A percentile compares a stretch with the other conserved stretches of the same genome.
These are phyloP conservation scores for Neofusicoccum laricinum DNA, from an alignment of 2,329 filamentous ascomycete species.

Conservation along the genomic window DNA sequence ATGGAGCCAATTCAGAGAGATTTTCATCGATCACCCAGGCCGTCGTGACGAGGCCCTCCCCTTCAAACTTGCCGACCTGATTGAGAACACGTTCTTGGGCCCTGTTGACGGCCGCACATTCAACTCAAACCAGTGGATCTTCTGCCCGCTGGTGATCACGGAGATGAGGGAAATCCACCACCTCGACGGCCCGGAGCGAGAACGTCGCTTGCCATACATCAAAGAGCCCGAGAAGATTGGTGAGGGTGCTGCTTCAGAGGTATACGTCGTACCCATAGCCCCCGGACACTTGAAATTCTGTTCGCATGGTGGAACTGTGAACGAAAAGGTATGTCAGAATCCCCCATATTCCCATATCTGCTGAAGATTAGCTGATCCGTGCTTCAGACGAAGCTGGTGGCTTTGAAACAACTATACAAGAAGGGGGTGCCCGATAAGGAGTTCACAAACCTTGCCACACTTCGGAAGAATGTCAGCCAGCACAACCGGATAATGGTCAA, in stretches of 20 bases:
- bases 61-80: not conserved
- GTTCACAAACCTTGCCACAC: slow-evolving; percentile 5
- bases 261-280: not conserved
- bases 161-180: not conserved
- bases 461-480: not conserved
- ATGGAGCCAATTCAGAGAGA: slow-evolving; percentile 8
- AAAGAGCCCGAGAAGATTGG: not conserved
- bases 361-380: too few relatives aligned
- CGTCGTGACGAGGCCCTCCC: not conserved
- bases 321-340: not conserved
- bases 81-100: not conserved
- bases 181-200: not conserved
- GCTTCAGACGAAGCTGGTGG: not conserved
- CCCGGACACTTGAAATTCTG: not conserved
- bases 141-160: slow-evolving; percentile 15
- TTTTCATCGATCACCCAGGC: not conserved
- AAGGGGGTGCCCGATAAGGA: not conserved
- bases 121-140: slow-evolving; percentile 3
- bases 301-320: not conserved
- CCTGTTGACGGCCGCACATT: not conserved
- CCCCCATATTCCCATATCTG: too few relatives aligned
- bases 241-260: not conserved
- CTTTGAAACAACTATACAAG: not conserved
- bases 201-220: not conserved
- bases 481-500: slow-evolving; percentile 18